Conservation (phyloP, 257 asterid species). For the Fraxinus pennsylvanica region DNA sequence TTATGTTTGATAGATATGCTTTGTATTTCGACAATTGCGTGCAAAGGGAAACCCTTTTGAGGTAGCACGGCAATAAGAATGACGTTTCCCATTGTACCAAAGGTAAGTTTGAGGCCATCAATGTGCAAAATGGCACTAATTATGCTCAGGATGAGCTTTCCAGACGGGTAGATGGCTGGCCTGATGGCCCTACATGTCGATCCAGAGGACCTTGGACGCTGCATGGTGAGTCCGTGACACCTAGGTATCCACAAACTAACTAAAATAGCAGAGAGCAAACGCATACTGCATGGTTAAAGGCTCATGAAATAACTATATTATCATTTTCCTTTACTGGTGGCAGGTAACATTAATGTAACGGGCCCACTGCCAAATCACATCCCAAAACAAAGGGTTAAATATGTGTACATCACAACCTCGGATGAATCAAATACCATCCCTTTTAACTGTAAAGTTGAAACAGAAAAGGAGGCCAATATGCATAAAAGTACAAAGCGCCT, state of each 20-base stretch:
- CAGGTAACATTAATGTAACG: background rate
- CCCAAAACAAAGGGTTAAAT: background rate
- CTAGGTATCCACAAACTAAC: background rate
- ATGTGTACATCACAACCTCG: background rate
- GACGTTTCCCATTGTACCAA: background rate
- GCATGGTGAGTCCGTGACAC: background rate
- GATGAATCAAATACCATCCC: background rate
- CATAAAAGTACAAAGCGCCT: background rate
- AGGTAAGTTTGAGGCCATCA: background rate
- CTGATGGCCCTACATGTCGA: too few species aligned
- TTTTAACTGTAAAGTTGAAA: background rate
- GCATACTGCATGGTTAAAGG: background rate
- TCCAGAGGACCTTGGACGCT: too few species aligned
- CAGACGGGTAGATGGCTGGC: too few species aligned
- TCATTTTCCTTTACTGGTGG: background rate
- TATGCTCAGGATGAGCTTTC: too few species aligned
- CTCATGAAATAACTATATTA: background rate
- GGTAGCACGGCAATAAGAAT: background rate
- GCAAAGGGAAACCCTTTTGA: background rate
- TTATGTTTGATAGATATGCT: background rate
- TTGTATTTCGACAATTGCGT: background rate
- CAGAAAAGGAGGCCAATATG: background rate
- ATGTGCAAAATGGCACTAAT: background rate
- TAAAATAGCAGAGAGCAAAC: background rate
- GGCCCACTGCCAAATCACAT: background rate